A percentile compares a stretch with the other conserved stretches of the same genome.
Evolutionary conservation across 169 alveolate species (phyloP).

Genomic region (Plasmodium coatneyi): DNA sequence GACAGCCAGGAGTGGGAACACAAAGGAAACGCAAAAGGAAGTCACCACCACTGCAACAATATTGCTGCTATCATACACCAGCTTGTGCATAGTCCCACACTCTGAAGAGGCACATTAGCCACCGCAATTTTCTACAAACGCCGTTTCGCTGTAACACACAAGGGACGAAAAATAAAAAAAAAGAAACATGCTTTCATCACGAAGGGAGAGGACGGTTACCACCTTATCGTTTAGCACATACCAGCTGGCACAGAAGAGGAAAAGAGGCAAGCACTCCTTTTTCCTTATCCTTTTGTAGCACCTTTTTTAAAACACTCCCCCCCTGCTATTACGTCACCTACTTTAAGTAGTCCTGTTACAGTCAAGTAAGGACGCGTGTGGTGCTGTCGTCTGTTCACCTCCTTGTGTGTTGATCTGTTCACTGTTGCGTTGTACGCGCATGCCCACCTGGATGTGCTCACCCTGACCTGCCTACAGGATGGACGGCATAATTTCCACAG

Average conservation of each 20-base stretch:
- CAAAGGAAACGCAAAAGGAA: not conserved
- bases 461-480: slow-evolving; percentile 3
- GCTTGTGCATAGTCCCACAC: not conserved
- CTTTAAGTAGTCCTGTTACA: not conserved
- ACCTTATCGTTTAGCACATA: not conserved
- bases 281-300: not conserved
- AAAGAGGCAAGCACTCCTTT: not conserved
- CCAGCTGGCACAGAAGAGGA: not conserved
- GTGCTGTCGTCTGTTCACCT: not conserved
- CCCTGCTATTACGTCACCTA: not conserved
- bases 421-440: not conserved
- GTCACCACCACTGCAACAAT: not conserved
- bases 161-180: not conserved
- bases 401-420: not conserved
- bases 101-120: not conserved
- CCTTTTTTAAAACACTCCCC: not conserved
- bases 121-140: not conserved
- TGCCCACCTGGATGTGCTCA: not conserved
- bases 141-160: not conserved
- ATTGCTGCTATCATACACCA: not conserved
- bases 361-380: not conserved
- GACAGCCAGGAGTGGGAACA: not conserved
- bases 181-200: not conserved
- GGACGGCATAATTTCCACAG: slow-evolving; percentile 28
- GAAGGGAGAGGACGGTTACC: not conserved